phyloP scores from a whole-genome alignment of 371 early-diverging fungal species.

The Rhizopus arrhizus region DNA sequence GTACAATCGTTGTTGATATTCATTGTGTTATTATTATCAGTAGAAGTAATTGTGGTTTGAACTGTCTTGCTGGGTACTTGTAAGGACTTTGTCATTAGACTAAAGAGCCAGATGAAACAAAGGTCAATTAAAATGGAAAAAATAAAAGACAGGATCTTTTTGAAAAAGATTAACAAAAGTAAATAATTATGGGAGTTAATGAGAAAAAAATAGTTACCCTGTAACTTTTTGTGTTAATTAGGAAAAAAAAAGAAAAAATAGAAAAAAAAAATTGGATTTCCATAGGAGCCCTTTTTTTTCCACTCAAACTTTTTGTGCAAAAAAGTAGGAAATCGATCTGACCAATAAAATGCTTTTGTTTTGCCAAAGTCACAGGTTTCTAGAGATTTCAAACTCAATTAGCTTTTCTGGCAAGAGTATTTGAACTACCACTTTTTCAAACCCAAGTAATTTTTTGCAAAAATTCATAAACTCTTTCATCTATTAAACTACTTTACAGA shows the following conservation, averaged over 20 bases:
- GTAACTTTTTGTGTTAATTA: not conserved
- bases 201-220: not conserved
- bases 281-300: not conserved
- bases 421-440: too few relatives aligned
- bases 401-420: too few relatives aligned
- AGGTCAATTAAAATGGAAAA: constrained; percentile 24
- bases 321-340: not conserved
- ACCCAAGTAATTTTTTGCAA: too few relatives aligned
- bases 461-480: too few relatives aligned
- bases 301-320: not conserved
- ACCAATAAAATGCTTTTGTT: not conserved
- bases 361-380: too few relatives aligned
- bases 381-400: too few relatives aligned
- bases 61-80: constrained; percentile 19
- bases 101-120: constrained; percentile 28
- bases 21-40: not conserved
- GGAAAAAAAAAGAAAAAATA: not conserved
- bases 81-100: constrained; percentile 33
- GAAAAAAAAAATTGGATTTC: not conserved
- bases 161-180: not conserved
- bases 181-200: not conserved
- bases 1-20: constrained; percentile 13
- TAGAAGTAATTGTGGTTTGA: not conserved
- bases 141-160: constrained; percentile 25
- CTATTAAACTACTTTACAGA: too few relatives aligned